Percentiles rank a stretch among this genome's conserved stretches.
These are phyloP conservation scores for Fusarium sp. DNA, from an alignment of 2,329 filamentous ascomycete species.

Conservation along the genomic window DNA sequence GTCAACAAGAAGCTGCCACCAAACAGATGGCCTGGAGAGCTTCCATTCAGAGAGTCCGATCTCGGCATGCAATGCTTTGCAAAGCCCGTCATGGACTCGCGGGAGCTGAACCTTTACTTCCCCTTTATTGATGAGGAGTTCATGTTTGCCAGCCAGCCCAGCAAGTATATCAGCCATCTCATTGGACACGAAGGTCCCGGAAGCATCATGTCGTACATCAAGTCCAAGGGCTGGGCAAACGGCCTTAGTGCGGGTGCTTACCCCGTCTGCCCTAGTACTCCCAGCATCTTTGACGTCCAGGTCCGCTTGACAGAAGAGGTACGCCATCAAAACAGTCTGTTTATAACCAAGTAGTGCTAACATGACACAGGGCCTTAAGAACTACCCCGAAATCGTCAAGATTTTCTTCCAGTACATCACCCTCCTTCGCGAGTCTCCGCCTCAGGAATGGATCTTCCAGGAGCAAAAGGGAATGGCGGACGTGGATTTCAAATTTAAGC, in stretches of 20 bases:
- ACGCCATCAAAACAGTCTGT: slow-evolving; percentile 28
- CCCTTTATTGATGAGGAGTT: slow-evolving; percentile 88
- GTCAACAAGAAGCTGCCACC: slow-evolving; percentile 82
- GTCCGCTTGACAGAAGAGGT: slow-evolving; percentile 86
- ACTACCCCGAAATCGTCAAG: slow-evolving; percentile 86
- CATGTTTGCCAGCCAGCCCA: slow-evolving; percentile 83
- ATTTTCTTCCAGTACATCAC: slow-evolving; percentile 89
- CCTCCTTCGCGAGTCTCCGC: slow-evolving; percentile 81
- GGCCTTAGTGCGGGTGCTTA: slow-evolving; percentile 82
- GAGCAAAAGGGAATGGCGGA: slow-evolving; percentile 92
- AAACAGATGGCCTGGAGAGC: slow-evolving; percentile 66
- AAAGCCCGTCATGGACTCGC: slow-evolving; percentile 90
- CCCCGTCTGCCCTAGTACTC: slow-evolving; percentile 79
- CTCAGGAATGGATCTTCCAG: slow-evolving; percentile 93
- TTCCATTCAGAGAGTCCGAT: slow-evolving; percentile 62
- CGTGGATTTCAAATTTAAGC: slow-evolving; percentile 93
- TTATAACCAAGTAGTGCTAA: slow-evolving; percentile 8
- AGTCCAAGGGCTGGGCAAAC: slow-evolving; percentile 91
- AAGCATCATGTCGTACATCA: slow-evolving; percentile 90
- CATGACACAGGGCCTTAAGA: slow-evolving; percentile 69
- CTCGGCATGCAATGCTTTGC: slow-evolving; percentile 81
- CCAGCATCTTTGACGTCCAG: slow-evolving; percentile 82
- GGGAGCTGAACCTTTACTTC: slow-evolving; percentile 84
- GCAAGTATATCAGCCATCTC: slow-evolving; percentile 87
- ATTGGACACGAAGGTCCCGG: slow-evolving; percentile 94